Conservation (phyloP, 495 filamentous ascomycete genomes). For the Lasiosphaeris hirsuta region DNA sequence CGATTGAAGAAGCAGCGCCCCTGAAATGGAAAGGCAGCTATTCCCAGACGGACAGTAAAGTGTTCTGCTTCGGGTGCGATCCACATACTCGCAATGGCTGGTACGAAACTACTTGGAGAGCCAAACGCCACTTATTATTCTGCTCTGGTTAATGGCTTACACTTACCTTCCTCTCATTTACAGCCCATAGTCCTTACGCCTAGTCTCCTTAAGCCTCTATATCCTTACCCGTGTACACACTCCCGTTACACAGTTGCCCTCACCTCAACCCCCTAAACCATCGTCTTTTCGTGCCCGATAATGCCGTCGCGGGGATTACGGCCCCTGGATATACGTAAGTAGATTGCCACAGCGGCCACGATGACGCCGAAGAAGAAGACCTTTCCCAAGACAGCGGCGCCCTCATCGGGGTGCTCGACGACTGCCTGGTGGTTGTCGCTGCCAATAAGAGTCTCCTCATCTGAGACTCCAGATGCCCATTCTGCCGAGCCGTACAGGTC, state of each 20-base stretch:
- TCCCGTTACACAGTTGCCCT: background rate
- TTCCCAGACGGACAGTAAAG: no score
- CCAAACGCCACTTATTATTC: no score
- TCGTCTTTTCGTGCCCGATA: constrained; percentile 11
- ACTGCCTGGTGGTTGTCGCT: constrained; percentile 1
- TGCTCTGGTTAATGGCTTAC: no score
- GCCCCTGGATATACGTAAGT: constrained; percentile 26
- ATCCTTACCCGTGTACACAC: no score
- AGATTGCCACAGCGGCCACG: constrained; percentile 31
- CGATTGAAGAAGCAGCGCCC: no score
- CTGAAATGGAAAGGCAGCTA: no score
- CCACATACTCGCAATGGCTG: no score
- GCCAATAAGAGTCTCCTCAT: constrained; percentile 3
- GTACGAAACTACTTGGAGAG: no score
- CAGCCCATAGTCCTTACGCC: no score
- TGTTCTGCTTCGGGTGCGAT: no score
- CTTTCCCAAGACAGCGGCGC: constrained; percentile 36
- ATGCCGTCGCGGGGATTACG: constrained; percentile 2
- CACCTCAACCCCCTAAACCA: background rate
- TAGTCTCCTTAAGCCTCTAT: no score
- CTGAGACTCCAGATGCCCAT: constrained; percentile 8
- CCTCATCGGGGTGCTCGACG: constrained; percentile 17
- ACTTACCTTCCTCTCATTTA: no score
- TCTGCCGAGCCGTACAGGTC: constrained; percentile 12
- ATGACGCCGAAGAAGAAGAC: constrained; percentile 39